phyloP scores from a whole-genome alignment of 306 rosid species.

The Betula pendula region DNA sequence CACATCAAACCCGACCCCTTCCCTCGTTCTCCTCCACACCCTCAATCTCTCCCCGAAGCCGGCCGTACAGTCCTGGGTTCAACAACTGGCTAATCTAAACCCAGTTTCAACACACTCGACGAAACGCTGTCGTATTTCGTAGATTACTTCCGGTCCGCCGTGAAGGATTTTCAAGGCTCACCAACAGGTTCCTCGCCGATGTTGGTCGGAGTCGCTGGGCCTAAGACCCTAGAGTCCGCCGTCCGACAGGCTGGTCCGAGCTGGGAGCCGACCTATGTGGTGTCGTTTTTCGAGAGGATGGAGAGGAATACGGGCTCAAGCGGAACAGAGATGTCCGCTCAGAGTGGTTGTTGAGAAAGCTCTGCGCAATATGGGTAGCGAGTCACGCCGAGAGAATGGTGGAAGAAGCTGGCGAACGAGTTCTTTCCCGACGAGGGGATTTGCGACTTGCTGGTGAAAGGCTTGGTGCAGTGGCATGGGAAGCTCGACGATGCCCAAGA shows the following conservation, averaged over 20 bases:
- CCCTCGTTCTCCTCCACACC: slow-evolving; percentile 44
- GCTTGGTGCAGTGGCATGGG: slow-evolving; percentile 68
- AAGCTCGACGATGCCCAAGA: slow-evolving; percentile 71
- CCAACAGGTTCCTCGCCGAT: no score
- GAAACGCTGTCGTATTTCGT: slow-evolving; percentile 65
- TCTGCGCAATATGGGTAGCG: slow-evolving; percentile 65
- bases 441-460: slow-evolving; percentile 63
- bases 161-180: no score
- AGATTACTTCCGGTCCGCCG: no score
- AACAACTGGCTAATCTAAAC: slow-evolving; percentile 54
- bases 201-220: no score
- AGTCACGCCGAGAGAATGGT: slow-evolving; percentile 77
- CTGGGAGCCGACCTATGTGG: no score
- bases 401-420: slow-evolving; percentile 57
- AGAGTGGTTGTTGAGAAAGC: slow-evolving; percentile 64
- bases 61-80: slow-evolving; percentile 63
- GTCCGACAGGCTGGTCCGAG: no score
- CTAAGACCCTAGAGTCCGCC: no score
- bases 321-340: slow-evolving; percentile 51
- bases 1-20: slow-evolving; percentile 55
- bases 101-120: slow-evolving; percentile 59
- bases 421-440: slow-evolving; percentile 61
- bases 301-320: slow-evolving; percentile 68
- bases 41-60: slow-evolving; percentile 58
- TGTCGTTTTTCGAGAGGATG: slow-evolving; percentile 75